phyloP scores from a whole-genome alignment of 1,284 basidiomycete genomes.

The Ganoderma boninense region DNA sequence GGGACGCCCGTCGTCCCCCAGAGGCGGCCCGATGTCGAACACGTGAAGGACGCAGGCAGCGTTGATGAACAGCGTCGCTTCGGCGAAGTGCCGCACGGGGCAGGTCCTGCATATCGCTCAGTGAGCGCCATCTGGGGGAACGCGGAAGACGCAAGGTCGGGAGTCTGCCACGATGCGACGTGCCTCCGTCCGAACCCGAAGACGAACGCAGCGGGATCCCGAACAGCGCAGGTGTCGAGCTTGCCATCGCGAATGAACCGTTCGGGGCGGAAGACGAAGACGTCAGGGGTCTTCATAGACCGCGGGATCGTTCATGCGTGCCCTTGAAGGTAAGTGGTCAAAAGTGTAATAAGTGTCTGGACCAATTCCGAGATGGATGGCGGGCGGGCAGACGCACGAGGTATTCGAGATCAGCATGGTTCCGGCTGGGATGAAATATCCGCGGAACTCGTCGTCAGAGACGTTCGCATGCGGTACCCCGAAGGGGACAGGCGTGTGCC shows the following conservation, averaged over 20 bases:
- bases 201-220: conserved; percentile 15
- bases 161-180: background rate
- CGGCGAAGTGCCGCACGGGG: conserved; percentile 46
- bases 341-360: background rate
- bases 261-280: conserved; percentile 36
- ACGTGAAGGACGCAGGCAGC: conserved; percentile 16
- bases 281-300: conserved; percentile 51
- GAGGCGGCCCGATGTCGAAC: conserved; percentile 13
- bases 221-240: conserved; percentile 14
- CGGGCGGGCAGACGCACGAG: conserved; percentile 11
- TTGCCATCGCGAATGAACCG: conserved; percentile 23
- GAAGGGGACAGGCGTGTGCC: conserved; percentile 11
- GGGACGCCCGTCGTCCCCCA: conserved; percentile 8
- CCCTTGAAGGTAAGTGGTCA: conserved; percentile 11
- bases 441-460: conserved; percentile 7
- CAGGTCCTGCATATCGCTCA: background rate
- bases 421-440: conserved; percentile 30
- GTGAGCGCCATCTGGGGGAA: too few species aligned
- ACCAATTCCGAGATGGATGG: too few species aligned
- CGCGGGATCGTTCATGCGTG: conserved; percentile 35
- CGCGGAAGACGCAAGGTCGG: too few species aligned
- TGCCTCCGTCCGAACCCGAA: conserved; percentile 35
- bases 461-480: conserved; percentile 9
- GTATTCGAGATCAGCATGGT: conserved; percentile 28
- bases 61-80: conserved; percentile 8